Conservation (phyloP, 2,329 filamentous ascomycete species). For the Aspergillus ibericus region DNA sequence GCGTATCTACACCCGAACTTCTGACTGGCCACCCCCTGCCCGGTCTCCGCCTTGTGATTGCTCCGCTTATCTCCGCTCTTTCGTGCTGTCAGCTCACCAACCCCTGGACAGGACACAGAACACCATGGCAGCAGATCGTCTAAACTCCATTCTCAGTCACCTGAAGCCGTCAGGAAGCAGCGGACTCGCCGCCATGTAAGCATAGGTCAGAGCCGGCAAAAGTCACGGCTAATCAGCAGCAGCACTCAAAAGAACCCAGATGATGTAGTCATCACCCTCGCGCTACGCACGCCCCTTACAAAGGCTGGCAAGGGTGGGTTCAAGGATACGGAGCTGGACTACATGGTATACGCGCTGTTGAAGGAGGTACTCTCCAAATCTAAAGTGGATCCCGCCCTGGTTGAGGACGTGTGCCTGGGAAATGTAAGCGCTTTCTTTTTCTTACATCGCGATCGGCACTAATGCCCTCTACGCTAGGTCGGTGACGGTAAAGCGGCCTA, state of each 20-base stretch:
- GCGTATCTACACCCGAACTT: background rate
- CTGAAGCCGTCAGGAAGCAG: constrained; percentile 68
- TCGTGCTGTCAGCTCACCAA: background rate
- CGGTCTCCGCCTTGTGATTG: background rate
- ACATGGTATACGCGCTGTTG: constrained; percentile 77
- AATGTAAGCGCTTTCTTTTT: constrained; percentile 62
- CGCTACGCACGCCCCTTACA: constrained; percentile 81
- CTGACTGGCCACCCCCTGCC: background rate
- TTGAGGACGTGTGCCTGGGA: constrained; percentile 89
- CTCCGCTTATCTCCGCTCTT: background rate
- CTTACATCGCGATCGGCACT: constrained; percentile 7
- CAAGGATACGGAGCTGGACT: constrained; percentile 91
- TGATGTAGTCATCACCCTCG: constrained; percentile 94
- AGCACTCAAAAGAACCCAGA: constrained; percentile 92
- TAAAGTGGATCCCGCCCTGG: constrained; percentile 73
- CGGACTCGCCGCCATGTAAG: constrained; percentile 75
- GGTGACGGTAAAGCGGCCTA: constrained; percentile 83
- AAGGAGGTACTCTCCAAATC: constrained; percentile 72
- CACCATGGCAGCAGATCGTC: constrained; percentile 77
- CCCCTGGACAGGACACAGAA: background rate
- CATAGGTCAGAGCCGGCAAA: constrained; percentile 4
- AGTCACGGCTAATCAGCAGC: constrained; percentile 14
- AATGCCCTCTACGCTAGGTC: constrained; percentile 52
- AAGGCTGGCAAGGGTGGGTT: constrained; percentile 91
- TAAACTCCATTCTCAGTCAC: constrained; percentile 85